Conservation (phyloP, 345 rosid species). For the rapeseed (Brassica napus) region Da-Ae NC_063446.1:56449001-56449500, state of each 20-base stretch:
- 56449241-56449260: conserved; percentile 74
- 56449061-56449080: conserved; percentile 66
- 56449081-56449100: neutral
- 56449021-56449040: conserved; percentile 64
- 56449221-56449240: conserved; percentile 78
- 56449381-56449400: conserved; percentile 93
- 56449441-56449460: conserved; percentile 74
- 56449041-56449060: conserved; percentile 61
- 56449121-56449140: neutral
- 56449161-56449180: conserved; percentile 67
- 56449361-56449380: conserved; percentile 73
- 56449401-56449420: conserved; percentile 83
- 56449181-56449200: conserved; percentile 86
- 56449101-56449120: neutral
- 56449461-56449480: conserved; percentile 1
- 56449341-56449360: conserved; percentile 62
- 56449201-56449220: conserved; percentile 92
- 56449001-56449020: conserved; percentile 94
- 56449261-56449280: conserved; percentile 51
- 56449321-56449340: conserved; percentile 62
- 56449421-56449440: conserved; percentile 90
- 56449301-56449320: conserved; percentile 54
- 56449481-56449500: neutral
- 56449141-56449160: conserved; percentile 52
- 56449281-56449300: conserved; percentile 40